Evolutionary conservation across 148 eudicot genomes (phyloP), one percentile per base, ranked within the genome.

Genomic region (Vaccinium vitisidaea): DNA sequence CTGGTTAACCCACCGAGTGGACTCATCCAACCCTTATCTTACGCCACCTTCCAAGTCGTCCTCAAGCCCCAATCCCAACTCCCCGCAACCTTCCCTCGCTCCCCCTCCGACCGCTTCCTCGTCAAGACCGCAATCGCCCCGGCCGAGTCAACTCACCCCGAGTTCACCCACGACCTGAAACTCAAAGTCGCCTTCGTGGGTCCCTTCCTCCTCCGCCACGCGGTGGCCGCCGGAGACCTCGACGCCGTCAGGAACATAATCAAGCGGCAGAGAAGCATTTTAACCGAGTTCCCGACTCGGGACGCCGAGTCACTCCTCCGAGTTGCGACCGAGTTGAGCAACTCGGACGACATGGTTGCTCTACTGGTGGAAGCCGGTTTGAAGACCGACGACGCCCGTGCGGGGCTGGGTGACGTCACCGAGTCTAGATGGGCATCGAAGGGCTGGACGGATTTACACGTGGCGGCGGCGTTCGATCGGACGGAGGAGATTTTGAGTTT

Each of bases 1-100:
- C 91, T 89, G 0, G 93, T 91, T 55, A 91, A 89, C 84, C 91
- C 91, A 23, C 91, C 91, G 48, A 81, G 83, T 67, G 93, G 93
- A 81, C 88, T 88, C 81, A 83, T 91, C 67, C 84, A 90, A 2
- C 92, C 93, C 19, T 83, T 91, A 25, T 84, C 91, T 79, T n/a
- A 80, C 84, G 21, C 89, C 84, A 86, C 89, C 48, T 88, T 91
- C 88, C 93, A 91, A 61, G 61, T 91, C 84, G 83, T 91, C 79
- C 91, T 91, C 88, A 91, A 88, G 32, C 91, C 93, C 56, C 93
- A 89, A 73, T 55, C 90, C 76, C 88, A 88, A 0, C 50, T 88
- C 55, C 93, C 93, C 21, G 12, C 87, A 0, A 15, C 80, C 67
- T 89, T 91, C 54, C 93, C 93, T 2, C 91, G 91, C 75, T 91